Conservation (phyloP, 1,284 basidiomycete species). For the Paramarasmius palmivorus region DNA sequence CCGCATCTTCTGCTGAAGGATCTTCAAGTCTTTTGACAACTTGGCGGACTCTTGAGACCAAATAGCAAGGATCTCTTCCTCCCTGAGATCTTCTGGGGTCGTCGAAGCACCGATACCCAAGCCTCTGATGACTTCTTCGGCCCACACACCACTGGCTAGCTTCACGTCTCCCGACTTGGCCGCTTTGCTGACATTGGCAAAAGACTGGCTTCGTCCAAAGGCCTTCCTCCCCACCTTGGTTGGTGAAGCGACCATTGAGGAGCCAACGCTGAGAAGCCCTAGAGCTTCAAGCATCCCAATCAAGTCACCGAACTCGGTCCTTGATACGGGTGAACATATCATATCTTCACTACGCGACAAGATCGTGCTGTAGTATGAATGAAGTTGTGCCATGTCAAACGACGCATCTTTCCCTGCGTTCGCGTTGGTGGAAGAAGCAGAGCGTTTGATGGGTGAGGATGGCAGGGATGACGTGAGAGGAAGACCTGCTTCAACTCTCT, state of each 20-base stretch:
- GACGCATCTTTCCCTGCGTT: conserved; percentile 25
- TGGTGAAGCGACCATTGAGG: conserved; percentile 37
- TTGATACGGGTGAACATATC: conserved; percentile 63
- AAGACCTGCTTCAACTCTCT: conserved; percentile 58
- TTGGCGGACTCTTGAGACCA: conserved; percentile 65
- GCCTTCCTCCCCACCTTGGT: conserved; percentile 39
- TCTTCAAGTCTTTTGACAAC: conserved; percentile 56
- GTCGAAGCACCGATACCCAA: conserved; percentile 48
- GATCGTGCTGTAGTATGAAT: conserved; percentile 61
- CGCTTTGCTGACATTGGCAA: conserved; percentile 43
- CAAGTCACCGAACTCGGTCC: conserved; percentile 75
- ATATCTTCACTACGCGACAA: conserved; percentile 55
- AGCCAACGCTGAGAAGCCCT: conserved; percentile 56
- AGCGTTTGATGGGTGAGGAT: conserved; percentile 53
- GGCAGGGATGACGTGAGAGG: conserved; percentile 41
- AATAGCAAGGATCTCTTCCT: conserved; percentile 68
- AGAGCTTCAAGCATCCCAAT: conserved; percentile 70
- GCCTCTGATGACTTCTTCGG: conserved; percentile 65
- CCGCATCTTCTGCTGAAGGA: conserved; percentile 25
- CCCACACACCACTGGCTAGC: conserved; percentile 57
- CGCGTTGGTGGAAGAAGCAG: conserved; percentile 29
- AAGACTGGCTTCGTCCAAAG: conserved; percentile 60
- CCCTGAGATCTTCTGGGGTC: conserved; percentile 45
- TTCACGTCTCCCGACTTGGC: conserved; percentile 45
- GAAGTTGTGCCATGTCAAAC: conserved; percentile 60